Conservation (phyloP, 176 grass and related monocot genomes). For the Avena insularis region DNA sequence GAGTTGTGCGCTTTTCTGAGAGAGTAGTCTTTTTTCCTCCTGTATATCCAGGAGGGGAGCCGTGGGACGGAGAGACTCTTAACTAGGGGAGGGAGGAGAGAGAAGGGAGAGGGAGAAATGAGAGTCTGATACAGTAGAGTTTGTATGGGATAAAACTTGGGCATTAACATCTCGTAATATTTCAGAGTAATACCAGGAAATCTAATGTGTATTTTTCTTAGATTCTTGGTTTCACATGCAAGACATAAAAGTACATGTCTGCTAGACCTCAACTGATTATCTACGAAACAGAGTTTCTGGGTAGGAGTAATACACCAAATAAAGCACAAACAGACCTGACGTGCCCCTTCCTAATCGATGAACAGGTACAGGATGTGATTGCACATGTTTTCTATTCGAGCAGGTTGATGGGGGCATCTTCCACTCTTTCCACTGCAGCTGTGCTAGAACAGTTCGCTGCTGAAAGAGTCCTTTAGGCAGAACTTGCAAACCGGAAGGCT, state of each 20-base stretch:
- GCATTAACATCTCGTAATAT: neutral
- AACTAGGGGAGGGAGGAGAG: no score
- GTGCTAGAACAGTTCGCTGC: conserved; percentile 82
- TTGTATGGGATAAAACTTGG: neutral
- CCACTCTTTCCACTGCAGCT: conserved; percentile 85
- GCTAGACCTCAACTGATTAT: conserved; percentile 18
- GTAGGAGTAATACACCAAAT: conserved; percentile 13
- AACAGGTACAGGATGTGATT: conserved; percentile 82
- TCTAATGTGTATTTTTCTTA: neutral
- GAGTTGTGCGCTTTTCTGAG: neutral
- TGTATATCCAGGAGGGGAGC: no score
- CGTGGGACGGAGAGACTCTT: no score
- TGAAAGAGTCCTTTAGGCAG: conserved; percentile 93
- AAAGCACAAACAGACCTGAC: conserved; percentile 68
- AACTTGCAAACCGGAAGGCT: conserved; percentile 98
- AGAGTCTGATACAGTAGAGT: neutral
- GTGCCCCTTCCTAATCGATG: conserved; percentile 93
- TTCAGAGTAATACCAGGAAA: conserved; percentile 8
- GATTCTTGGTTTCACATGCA: conserved; percentile 12
- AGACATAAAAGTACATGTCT: neutral
- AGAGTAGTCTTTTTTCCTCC: neutral
- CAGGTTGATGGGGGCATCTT: conserved; percentile 42
- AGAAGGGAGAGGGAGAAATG: no score
- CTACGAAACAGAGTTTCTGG: neutral
- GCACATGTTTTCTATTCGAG: conserved; percentile 42